Percentiles rank a stretch among this genome's conserved stretches.
Conservation (phyloP, 2,329 filamentous ascomycete species). For the Venturia asperata region DNA sequence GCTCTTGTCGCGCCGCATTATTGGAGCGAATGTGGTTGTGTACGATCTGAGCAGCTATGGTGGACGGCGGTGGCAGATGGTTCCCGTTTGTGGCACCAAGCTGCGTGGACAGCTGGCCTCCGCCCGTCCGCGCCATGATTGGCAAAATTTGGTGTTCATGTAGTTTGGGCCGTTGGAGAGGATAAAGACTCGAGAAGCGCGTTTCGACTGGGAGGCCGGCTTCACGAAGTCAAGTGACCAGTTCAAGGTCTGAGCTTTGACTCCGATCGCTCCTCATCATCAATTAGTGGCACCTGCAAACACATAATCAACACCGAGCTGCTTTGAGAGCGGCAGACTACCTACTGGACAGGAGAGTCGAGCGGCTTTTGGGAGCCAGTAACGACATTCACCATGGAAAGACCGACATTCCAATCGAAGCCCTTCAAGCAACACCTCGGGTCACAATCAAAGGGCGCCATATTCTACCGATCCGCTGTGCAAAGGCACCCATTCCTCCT, state of each 20-base stretch:
- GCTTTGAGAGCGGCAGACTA: not conserved
- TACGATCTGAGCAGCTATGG: conserved; percentile 79
- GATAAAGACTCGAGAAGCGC: conserved; percentile 9
- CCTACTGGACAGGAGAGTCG: not conserved
- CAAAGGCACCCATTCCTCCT: conserved; percentile 78
- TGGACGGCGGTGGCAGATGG: conserved; percentile 54
- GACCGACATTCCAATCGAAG: conserved; percentile 56
- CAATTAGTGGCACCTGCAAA: not conserved
- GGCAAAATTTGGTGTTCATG: conserved; percentile 13
- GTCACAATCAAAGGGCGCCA: conserved; percentile 6
- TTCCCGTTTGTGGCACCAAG: conserved; percentile 21
- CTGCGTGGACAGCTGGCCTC: conserved; percentile 23
- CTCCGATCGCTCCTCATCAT: not conserved
- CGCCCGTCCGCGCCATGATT: conserved; percentile 38
- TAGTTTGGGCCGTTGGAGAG: conserved; percentile 10
- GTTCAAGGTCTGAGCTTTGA: not conserved
- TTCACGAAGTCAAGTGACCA: conserved; percentile 21
- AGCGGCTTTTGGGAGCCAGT: not conserved
- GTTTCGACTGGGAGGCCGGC: not conserved
- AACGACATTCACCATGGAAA: not conserved
- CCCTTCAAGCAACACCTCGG: conserved; percentile 53
- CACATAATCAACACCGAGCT: not conserved
- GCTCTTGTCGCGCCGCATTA: conserved; percentile 54
- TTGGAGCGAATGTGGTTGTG: conserved; percentile 68
- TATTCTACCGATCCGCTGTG: conserved; percentile 63